Evolutionary conservation across 768 basidiomycete species (phyloP).

Genomic region (Mycena floridula): DNA sequence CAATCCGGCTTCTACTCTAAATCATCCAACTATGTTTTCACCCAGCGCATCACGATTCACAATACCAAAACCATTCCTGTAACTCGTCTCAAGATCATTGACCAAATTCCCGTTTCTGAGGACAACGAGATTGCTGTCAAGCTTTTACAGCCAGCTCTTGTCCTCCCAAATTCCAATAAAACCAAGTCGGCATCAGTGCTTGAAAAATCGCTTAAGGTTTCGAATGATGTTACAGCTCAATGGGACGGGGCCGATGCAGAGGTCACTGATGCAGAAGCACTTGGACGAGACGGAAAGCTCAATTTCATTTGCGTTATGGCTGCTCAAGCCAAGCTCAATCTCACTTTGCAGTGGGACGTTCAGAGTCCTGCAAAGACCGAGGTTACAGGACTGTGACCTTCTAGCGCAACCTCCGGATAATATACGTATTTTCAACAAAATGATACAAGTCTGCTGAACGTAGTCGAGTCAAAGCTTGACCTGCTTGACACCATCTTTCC

Average conservation of each 20-base stretch:
- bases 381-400: not conserved
- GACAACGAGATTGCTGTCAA: conserved; percentile 25
- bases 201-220: conserved; percentile 8
- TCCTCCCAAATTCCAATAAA: conserved; percentile 4
- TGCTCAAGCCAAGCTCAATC: conserved; percentile 22
- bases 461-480: conserved; percentile 57
- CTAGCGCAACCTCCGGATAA: not conserved
- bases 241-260: conserved; percentile 26
- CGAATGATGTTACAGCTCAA: conserved; percentile 19
- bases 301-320: conserved; percentile 25
- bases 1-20: conserved; percentile 28
- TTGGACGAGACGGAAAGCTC: conserved; percentile 29
- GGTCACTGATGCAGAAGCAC: conserved; percentile 12
- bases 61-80: conserved; percentile 1
- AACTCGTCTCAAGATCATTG: conserved; percentile 22
- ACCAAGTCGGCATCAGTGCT: not conserved
- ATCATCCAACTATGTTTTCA: conserved; percentile 11
- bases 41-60: conserved; percentile 5
- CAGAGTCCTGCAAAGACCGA: not conserved
- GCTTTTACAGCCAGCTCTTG: conserved; percentile 21
- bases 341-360: conserved; percentile 12
- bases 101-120: conserved; percentile 29
- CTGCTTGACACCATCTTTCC: conserved; percentile 91
- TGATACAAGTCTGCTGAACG: too few relatives aligned
- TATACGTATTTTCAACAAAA: not conserved